Evolutionary conservation across 2,329 filamentous ascomycete genomes (phyloP), one percentile per base, ranked within the genome.

Genomic region (Colletotrichum sojae): DNA sequence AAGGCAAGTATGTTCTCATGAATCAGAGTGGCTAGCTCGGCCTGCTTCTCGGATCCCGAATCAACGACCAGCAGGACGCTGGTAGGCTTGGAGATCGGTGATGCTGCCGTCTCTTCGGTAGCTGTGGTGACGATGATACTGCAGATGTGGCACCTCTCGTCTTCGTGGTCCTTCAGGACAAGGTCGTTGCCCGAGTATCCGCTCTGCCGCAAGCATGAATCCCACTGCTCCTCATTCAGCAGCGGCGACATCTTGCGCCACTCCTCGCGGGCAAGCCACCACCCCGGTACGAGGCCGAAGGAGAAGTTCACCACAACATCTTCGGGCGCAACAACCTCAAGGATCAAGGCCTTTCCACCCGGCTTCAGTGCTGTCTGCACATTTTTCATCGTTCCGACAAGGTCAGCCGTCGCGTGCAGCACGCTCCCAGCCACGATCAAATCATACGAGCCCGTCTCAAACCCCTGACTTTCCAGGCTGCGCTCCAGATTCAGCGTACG

Each of bases 391-490:
- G 77, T 73, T 1, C 54, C 25, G 8, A 73, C 45, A 5, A 77
- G 67, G 3, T 63, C 57, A 9, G 22, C 13, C 1, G 81, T 83
- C 1, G 81, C 79, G 59, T 83, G 79, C 0, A 86, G 69, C 2
- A 81, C 78, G 31, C 76, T 73, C 2, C 76, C 75, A 1, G 79
- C 81, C 27, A 83, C 69, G 18, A 84, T 62, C 6, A 84, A 8
- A 51, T 84, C 82, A 65, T 79, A 83, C 0, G 72, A 71, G 0
- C 56, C 52, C 1, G 73, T 70, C 0, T 71, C 43, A 56, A 78
- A 82, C 0, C 77, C 80, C 56, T 84, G 82, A 1, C 60, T 36
- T 0, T 45, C 27, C 0, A 74, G 69, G 31, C 74, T 71, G 13
- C 75, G 72, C 20, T 73, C 74, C 5, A 76, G 62, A 59, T 79